Evolutionary conservation across 2,329 filamentous ascomycete species (phyloP).

Genomic region (Akanthomyces uredinophilus): DNA sequence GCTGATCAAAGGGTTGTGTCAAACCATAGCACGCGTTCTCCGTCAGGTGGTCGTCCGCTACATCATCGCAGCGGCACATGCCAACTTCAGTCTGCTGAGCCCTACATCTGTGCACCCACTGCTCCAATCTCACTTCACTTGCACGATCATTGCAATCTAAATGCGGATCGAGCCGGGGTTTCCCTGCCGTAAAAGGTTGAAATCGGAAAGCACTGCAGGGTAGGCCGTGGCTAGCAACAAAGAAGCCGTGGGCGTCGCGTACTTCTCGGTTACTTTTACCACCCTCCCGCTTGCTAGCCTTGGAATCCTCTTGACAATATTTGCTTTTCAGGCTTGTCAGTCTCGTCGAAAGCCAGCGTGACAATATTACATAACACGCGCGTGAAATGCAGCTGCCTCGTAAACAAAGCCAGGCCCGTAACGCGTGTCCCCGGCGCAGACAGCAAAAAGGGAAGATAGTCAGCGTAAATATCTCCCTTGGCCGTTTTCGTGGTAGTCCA

Average conservation of each 20-base stretch:
- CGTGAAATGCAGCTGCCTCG: not conserved
- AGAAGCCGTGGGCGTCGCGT: too few relatives aligned
- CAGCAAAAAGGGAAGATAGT: not conserved
- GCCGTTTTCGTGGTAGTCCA: not conserved
- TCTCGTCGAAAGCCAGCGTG: too few relatives aligned
- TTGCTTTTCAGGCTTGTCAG: too few relatives aligned
- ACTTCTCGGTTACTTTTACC: too few relatives aligned
- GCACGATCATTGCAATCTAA: not conserved
- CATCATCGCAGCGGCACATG: not conserved
- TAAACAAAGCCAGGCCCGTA: not conserved
- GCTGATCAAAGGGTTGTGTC: not conserved
- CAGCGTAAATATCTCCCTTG: not conserved
- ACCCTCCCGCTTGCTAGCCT: too few relatives aligned
- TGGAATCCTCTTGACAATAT: too few relatives aligned
- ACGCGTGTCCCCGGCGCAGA: not conserved
- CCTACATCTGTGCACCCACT: not conserved
- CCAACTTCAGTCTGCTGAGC: conserved; percentile 5
- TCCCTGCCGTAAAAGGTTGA: not conserved
- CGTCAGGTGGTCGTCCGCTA: not conserved
- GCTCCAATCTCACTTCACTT: not conserved
- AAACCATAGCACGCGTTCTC: not conserved
- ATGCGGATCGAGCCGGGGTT: not conserved
- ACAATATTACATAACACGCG: too few relatives aligned
- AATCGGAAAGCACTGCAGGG: not conserved
- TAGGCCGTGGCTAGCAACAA: not conserved